Percentiles rank a stretch among this genome's conserved stretches.
Evolutionary conservation across 1,139 yeast species (phyloP).

Genomic region (Schizosaccharomyces versatilis): DNA sequence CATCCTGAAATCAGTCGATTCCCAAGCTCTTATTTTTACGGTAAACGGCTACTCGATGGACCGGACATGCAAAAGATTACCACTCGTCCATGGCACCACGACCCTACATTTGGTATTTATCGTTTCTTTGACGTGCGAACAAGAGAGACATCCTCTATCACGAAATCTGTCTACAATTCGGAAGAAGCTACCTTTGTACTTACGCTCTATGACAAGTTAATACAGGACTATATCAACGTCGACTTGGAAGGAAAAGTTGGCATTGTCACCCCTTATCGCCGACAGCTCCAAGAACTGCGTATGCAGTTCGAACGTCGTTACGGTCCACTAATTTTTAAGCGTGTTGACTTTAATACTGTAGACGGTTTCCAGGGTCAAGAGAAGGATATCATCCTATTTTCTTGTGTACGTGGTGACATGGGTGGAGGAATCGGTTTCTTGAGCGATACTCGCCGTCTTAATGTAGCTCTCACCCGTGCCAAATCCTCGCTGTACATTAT

Average conservation of each 20-base stretch:
- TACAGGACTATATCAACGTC: constrained; percentile 27
- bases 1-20: constrained; percentile 75
- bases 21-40: constrained; percentile 68
- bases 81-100: constrained; percentile 52
- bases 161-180: constrained; percentile 48
- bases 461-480: constrained; percentile 88
- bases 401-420: constrained; percentile 63
- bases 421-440: constrained; percentile 58
- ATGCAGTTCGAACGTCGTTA: constrained; percentile 33
- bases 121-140: constrained; percentile 52
- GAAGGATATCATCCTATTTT: constrained; percentile 75
- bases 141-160: constrained; percentile 36
- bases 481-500: constrained; percentile 77
- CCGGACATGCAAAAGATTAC: constrained; percentile 39
- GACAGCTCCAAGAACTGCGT: constrained; percentile 46
- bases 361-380: constrained; percentile 98
- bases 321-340: constrained; percentile 41
- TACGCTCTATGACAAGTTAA: constrained; percentile 40
- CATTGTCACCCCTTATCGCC: constrained; percentile 83
- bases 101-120: constrained; percentile 40
- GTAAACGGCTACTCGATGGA: constrained; percentile 54
- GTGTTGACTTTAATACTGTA: constrained; percentile 76
- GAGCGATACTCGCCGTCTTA: constrained; percentile 80
- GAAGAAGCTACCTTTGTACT: constrained; percentile 54
- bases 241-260: constrained; percentile 59